A percentile compares a stretch with the other conserved stretches of the same genome.
Conservation (phyloP, 176 grass and related monocot genomes). For the Coix lacrymajobi region DNA sequence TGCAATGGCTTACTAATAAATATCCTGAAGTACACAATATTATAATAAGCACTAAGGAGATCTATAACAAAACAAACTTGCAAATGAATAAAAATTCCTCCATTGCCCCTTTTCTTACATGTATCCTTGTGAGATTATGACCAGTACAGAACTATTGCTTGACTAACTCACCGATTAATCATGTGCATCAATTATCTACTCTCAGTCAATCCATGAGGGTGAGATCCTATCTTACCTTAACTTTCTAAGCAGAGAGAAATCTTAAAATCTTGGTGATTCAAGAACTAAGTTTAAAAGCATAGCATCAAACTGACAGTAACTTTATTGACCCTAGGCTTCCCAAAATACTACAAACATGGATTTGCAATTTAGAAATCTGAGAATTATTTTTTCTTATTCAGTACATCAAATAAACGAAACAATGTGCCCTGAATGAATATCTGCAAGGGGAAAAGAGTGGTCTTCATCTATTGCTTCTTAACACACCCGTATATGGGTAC, state of each 20-base stretch:
- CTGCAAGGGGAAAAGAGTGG: not conserved
- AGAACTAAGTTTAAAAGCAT: not conserved
- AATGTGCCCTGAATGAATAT: not conserved
- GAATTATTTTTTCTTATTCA: not conserved
- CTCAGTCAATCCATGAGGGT: not conserved
- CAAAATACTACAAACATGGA: not conserved
- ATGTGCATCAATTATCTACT: conserved; percentile 5
- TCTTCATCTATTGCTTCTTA: not conserved
- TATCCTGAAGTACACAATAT: not conserved
- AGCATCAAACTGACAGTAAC: not conserved
- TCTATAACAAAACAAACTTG: conserved; percentile 16
- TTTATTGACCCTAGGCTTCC: not conserved
- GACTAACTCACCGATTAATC: not conserved
- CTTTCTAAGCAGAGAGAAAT: conserved; percentile 9
- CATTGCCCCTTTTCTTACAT: not conserved
- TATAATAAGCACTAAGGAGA: not conserved
- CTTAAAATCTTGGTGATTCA: conserved; percentile 13
- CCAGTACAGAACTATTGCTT: not conserved
- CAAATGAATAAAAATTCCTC: not conserved
- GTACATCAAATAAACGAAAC: not conserved
- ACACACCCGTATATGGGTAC: not conserved
- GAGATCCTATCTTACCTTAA: not conserved
- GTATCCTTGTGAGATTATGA: not conserved
- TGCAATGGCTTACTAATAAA: conserved; percentile 3
- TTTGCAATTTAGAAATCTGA: not conserved